Conservation (phyloP, 2,329 filamentous ascomycete genomes). For the Parafenestella ontariensis region DNA sequence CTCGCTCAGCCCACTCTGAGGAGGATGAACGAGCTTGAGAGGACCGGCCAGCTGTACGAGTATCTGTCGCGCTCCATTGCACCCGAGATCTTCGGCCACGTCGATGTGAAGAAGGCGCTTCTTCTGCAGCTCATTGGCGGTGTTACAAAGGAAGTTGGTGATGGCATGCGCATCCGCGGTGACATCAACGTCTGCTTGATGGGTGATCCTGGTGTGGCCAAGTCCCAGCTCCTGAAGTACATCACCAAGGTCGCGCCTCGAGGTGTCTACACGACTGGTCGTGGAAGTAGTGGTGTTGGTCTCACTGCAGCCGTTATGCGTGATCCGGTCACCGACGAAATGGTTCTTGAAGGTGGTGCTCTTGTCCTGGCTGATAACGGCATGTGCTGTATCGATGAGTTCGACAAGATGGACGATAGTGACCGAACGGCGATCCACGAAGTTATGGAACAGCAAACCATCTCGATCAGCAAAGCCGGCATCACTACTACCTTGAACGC, state of each 20-base stretch:
- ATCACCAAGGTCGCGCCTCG: conserved; percentile 97
- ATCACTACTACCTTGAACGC: conserved; percentile 98
- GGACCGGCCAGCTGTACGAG: conserved; percentile 92
- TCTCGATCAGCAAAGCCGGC: conserved; percentile 87
- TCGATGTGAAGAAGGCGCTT: conserved; percentile 97
- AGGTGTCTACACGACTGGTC: conserved; percentile 83
- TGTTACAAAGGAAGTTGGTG: conserved; percentile 94
- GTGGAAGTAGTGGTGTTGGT: conserved; percentile 82
- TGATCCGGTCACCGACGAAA: conserved; percentile 82
- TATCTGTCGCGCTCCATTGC: conserved; percentile 95
- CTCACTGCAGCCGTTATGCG: conserved; percentile 84
- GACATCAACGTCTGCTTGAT: conserved; percentile 99
- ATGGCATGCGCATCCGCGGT: conserved; percentile 98
- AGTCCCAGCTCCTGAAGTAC: conserved; percentile 97
- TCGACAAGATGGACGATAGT: conserved; percentile 88
- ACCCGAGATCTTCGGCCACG: conserved; percentile 94
- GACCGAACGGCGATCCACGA: conserved; percentile 85
- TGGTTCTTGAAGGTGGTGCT: conserved; percentile 82
- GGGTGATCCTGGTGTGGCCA: conserved; percentile 99
- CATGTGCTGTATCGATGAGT: conserved; percentile 86
- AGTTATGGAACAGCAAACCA: conserved; percentile 89
- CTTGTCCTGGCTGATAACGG: conserved; percentile 82
- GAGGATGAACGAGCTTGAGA: conserved; percentile 83
- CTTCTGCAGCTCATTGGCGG: conserved; percentile 95
- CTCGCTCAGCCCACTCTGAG: conserved; percentile 81